phyloP scores from a whole-genome alignment of 2,329 filamentous ascomycete species.

The Chlorencoelia australis region DNA sequence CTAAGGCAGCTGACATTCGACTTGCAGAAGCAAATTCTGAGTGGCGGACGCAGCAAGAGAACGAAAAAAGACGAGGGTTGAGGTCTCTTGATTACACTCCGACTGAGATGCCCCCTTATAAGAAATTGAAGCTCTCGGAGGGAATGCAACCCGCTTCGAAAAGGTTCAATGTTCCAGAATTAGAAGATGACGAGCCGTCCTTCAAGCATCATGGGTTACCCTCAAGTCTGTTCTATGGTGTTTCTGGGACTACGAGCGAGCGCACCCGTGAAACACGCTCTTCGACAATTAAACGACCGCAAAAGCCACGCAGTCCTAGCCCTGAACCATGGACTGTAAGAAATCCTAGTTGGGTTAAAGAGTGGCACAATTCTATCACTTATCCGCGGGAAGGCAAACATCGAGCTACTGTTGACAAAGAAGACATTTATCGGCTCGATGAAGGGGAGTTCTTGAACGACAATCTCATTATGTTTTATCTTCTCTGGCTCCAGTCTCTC shows the following conservation, averaged over 20 bases:
- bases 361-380: constrained; percentile 48
- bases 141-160: too few species aligned
- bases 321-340: constrained; percentile 38
- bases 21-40: neutral
- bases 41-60: neutral
- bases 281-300: constrained; percentile 3
- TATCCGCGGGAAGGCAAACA: constrained; percentile 50
- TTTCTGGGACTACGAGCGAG: neutral
- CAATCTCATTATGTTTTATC: constrained; percentile 81
- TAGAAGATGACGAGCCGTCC: too few species aligned
- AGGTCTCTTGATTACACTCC: too few species aligned
- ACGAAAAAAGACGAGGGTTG: neutral
- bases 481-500: constrained; percentile 59
- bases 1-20: neutral
- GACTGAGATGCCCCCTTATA: too few species aligned
- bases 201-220: too few species aligned
- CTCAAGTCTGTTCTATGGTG: too few species aligned
- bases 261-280: too few species aligned
- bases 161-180: too few species aligned
- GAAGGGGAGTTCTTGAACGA: constrained; percentile 87
- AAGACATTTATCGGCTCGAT: constrained; percentile 69
- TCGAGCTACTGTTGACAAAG: constrained; percentile 55
- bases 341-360: constrained; percentile 40
- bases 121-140: too few species aligned
- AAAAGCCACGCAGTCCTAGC: constrained; percentile 9